Evolutionary conservation across 2,329 filamentous ascomycete species (phyloP), one percentile per base, ranked within the genome.

Genomic region (Arthrobotrys entomopaga): DNA sequence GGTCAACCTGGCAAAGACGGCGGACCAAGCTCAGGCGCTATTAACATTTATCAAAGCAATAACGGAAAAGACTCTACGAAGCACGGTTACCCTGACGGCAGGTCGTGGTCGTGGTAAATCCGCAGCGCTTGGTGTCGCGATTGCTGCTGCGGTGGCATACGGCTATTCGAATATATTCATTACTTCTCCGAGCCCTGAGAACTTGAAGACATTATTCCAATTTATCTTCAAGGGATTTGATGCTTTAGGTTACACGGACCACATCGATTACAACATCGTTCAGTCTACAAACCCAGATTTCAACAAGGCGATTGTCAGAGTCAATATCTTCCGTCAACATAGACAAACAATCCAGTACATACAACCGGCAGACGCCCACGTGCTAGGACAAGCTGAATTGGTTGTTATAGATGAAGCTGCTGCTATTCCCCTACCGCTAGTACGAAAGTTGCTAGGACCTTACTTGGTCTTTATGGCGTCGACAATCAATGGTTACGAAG

Each of bases 121-220:
- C 19, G 96, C 95, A 16, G 95, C 95, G 24, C 87, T 99, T 79
- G 95, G 95, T 82, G 90, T 99, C 59, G 93, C 95, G 2, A 91
- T 99, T 49, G 95, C 95, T 2, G 93, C 95, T 1, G 96, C 96
- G 0, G 87, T 99, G 50, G 94, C 95, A 0, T 91, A 98, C 80
- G 95, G 95, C 24, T 99, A 99, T 83, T 97, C 93, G 84, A 99
- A 99, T 82, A 97, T 99, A 79, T 99, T 99, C 83, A 97, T 99
- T 80, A 99, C 95, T 0, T 98, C 94, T 0, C 94, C 94, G 0
- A 97, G 92, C 75, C 95, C 95, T 0, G 96, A 99, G 83, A 99
- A 99, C 83, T 85, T 99, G 85, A 99, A 98, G 84, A 99, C 95
- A 0, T 85, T 99, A 6, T 99, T 99, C 80, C 93, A 99, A 79